These are phyloP conservation scores for Eimeria tenella DNA, from an alignment of 169 alveolate species.

Conservation along the genomic window DNA sequence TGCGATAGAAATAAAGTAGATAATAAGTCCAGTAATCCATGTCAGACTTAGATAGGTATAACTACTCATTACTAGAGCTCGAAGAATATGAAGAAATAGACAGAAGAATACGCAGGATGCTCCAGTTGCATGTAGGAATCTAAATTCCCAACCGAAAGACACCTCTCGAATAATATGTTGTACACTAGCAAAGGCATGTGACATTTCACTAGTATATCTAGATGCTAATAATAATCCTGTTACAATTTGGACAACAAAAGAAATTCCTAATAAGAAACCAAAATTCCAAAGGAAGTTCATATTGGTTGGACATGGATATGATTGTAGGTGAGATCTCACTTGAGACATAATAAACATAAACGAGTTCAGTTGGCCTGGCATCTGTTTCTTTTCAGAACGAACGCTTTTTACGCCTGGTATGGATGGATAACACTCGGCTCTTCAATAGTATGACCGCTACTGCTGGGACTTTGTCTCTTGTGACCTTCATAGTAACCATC, in stretches of 20 bases:
- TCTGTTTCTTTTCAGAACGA: background rate
- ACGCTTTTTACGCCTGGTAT: background rate
- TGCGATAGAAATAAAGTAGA: background rate
- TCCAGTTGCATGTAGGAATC: background rate
- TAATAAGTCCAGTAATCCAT: background rate
- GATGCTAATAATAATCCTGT: background rate
- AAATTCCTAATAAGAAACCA: background rate
- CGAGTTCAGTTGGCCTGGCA: too few species aligned
- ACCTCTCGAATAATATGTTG: background rate
- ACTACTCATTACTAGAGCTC: background rate
- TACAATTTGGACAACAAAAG: background rate
- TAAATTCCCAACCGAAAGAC: background rate
- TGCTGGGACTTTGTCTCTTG: constrained; percentile 15
- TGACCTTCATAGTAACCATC: background rate
- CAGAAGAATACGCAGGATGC: background rate
- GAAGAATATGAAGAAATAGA: background rate
- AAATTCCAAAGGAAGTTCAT: too few species aligned
- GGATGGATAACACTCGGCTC: constrained; percentile 28
- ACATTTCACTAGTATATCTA: background rate
- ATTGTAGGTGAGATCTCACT: background rate
- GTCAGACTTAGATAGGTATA: background rate
- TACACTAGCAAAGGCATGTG: background rate
- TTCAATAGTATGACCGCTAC: background rate
- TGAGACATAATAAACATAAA: too few species aligned
- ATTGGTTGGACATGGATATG: background rate